Conservation (phyloP, 2,329 filamentous ascomycete genomes). For the Diaporthe citrichinensis region DNA sequence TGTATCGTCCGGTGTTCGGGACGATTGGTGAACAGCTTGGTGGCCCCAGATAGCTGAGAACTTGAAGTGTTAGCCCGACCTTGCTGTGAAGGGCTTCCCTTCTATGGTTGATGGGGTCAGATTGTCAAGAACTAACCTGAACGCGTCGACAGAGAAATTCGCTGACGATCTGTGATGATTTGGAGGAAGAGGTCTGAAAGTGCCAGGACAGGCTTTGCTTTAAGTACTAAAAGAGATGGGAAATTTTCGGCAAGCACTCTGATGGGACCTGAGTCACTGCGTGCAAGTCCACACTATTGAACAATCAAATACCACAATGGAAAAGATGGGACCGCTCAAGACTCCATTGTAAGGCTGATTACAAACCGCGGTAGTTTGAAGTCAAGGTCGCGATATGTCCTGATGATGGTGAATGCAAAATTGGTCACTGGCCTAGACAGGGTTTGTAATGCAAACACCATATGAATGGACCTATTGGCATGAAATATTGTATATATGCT, state of each 20-base stretch:
- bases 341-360: neutral
- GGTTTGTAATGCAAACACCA: neutral
- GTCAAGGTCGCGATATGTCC: neutral
- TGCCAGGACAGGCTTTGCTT: neutral
- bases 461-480: neutral
- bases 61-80: neutral
- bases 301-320: neutral
- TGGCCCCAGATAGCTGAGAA: neutral
- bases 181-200: neutral
- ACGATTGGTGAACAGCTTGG: neutral
- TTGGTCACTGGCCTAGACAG: neutral
- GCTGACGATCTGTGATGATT: neutral
- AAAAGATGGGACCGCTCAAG: neutral
- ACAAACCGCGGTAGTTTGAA: neutral
- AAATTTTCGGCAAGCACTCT: neutral
- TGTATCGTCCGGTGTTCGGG: neutral
- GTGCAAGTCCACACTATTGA: neutral
- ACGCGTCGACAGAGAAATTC: neutral
- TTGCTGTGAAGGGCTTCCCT: neutral
- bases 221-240: neutral
- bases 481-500: too few relatives aligned
- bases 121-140: neutral
- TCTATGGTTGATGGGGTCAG: too few relatives aligned
- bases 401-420: neutral
- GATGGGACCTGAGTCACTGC: neutral